Evolutionary conservation across 306 rosid species (phyloP).

Genomic region (Geum urbanum): DNA sequence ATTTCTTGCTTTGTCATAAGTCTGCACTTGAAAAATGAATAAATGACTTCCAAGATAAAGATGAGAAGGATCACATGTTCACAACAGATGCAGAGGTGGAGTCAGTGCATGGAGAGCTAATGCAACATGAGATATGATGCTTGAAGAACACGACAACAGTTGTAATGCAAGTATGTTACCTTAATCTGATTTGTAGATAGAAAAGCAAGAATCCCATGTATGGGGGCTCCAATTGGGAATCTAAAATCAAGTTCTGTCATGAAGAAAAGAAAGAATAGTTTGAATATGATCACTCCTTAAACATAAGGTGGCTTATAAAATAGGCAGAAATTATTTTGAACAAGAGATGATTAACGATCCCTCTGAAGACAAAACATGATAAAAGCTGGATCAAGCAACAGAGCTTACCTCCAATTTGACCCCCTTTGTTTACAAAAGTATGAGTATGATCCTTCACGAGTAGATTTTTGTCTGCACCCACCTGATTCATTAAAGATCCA

Average conservation of each 20-base stretch:
- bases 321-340: constrained; percentile 12
- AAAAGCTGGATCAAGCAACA: constrained; percentile 20
- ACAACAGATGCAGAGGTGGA: neutral
- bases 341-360: neutral
- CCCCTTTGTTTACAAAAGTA: constrained; percentile 91
- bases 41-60: neutral
- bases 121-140: neutral
- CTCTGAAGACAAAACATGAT: constrained; percentile 3
- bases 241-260: constrained; percentile 95
- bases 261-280: constrained; percentile 29
- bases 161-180: constrained; percentile 33
- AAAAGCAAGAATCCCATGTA: constrained; percentile 93
- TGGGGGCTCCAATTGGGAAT: constrained; percentile 86
- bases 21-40: constrained; percentile 42
- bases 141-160: constrained; percentile 11
- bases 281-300: neutral
- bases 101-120: neutral
- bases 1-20: constrained; percentile 96
- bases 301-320: constrained; percentile 12
- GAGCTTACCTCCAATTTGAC: constrained; percentile 83
- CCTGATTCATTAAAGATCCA: constrained; percentile 44
- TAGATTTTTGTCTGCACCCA: constrained; percentile 80
- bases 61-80: neutral
- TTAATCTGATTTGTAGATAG: constrained; percentile 88
- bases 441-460: constrained; percentile 96